Conservation (phyloP, 805 yeast genomes). For the Clavispora santaluciae region DNA sequence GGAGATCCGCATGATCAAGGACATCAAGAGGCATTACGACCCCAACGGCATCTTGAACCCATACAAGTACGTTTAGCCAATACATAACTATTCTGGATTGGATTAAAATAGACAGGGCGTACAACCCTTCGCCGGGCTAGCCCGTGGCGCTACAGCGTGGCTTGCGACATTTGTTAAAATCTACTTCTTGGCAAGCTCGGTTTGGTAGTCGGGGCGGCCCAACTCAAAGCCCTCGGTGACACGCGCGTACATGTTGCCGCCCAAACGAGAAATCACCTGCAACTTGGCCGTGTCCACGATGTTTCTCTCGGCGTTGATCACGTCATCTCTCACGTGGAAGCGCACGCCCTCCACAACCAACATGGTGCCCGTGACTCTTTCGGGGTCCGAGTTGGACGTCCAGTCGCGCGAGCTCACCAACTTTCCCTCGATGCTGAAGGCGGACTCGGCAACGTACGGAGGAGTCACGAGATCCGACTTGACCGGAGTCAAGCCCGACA, state of each 20-base stretch:
- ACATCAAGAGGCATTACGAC: conserved; percentile 76
- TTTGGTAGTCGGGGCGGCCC: conserved; percentile 38
- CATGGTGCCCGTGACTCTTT: conserved; percentile 32
- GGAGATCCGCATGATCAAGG: conserved; percentile 72
- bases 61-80: conserved; percentile 68
- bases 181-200: conserved; percentile 2
- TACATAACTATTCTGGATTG: neutral
- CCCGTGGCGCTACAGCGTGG: too few relatives aligned
- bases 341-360: conserved; percentile 51
- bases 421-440: conserved; percentile 55
- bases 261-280: conserved; percentile 53
- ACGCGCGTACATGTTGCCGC: conserved; percentile 42
- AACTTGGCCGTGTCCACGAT: conserved; percentile 42
- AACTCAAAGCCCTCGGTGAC: conserved; percentile 42
- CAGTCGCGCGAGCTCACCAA: conserved; percentile 41
- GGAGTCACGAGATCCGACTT: conserved; percentile 45
- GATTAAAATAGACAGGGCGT: too few relatives aligned
- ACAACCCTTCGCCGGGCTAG: too few relatives aligned
- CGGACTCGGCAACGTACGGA: conserved; percentile 57
- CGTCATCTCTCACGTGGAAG: conserved; percentile 55
- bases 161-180: too few relatives aligned
- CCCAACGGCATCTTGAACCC: conserved; percentile 93
- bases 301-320: conserved; percentile 36
- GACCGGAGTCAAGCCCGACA: conserved; percentile 48
- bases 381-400: conserved; percentile 36